Evolutionary conservation across 2,329 filamentous ascomycete genomes (phyloP).

Genomic region (Parascedosporium putredinis): DNA sequence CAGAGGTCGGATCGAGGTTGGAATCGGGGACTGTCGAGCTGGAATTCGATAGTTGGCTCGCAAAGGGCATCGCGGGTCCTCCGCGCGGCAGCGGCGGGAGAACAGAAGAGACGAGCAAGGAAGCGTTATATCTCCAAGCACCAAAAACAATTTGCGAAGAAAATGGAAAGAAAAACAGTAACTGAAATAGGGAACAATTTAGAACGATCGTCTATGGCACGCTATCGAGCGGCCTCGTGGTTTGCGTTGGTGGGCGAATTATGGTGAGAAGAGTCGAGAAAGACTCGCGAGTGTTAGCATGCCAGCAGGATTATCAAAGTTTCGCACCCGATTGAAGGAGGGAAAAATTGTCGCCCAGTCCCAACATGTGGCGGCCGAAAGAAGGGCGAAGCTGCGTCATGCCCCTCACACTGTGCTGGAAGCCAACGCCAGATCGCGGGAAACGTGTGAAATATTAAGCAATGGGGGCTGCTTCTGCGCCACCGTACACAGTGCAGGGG

Average conservation of each 20-base stretch:
- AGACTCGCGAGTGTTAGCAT: background rate
- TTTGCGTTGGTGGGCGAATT: too few relatives aligned
- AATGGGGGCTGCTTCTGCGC: too few relatives aligned
- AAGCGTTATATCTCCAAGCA: too few relatives aligned
- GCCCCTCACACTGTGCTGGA: background rate
- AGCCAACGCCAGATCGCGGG: background rate
- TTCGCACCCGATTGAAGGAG: background rate
- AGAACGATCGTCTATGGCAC: constrained; percentile 3
- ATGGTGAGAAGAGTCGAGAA: background rate
- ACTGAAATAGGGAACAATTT: background rate
- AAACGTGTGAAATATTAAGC: too few relatives aligned
- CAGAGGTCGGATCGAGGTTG: background rate
- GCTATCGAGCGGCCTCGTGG: background rate
- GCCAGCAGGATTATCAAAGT: background rate
- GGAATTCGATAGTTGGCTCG: background rate
- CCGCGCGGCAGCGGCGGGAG: too few relatives aligned
- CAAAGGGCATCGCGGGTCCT: constrained; percentile 5
- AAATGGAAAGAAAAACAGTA: too few relatives aligned
- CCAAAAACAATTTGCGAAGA: too few relatives aligned
- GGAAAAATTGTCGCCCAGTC: constrained; percentile 1
- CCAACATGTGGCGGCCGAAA: background rate
- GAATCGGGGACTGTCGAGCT: background rate
- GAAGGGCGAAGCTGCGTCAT: too few relatives aligned
- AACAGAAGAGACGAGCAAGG: too few relatives aligned
- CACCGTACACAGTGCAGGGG: too few relatives aligned